Evolutionary conservation across 2,329 filamentous ascomycete genomes (phyloP).

Genomic region (Exophiala xenobiotica): DNA sequence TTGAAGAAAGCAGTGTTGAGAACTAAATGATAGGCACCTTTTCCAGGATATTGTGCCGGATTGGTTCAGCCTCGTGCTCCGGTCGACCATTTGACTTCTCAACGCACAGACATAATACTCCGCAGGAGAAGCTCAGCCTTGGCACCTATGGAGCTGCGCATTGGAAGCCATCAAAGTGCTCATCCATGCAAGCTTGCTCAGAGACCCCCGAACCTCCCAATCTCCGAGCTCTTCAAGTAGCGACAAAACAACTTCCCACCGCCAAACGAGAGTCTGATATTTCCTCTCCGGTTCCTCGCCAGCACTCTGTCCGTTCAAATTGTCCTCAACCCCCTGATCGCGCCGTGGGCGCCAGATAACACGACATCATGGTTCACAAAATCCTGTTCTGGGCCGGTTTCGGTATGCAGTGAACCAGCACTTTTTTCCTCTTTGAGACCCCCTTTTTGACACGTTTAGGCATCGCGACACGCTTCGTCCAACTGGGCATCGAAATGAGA

Average conservation of each 20-base stretch:
- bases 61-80: too few relatives aligned
- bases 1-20: too few relatives aligned
- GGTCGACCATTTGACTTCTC: too few relatives aligned
- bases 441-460: conserved; percentile 57
- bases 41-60: too few relatives aligned
- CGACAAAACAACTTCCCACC: not conserved
- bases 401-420: conserved; percentile 60
- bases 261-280: not conserved
- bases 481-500: conserved; percentile 97
- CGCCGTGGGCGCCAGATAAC: conserved; percentile 24
- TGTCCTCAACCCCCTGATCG: conserved; percentile 5
- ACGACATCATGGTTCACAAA: conserved; percentile 49
- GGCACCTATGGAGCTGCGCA: too few relatives aligned
- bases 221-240: not conserved
- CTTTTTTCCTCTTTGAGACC: conserved; percentile 8
- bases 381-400: conserved; percentile 66
- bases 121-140: too few relatives aligned
- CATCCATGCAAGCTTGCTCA: too few relatives aligned
- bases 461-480: conserved; percentile 88
- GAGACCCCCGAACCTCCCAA: not conserved
- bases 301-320: conserved; percentile 10
- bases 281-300: not conserved
- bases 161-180: too few relatives aligned
- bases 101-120: too few relatives aligned
- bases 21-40: too few relatives aligned